These are phyloP conservation scores for Wallacemonas sp. DNA, from an alignment of 208 protist genomes.

Conservation along the genomic window DNA sequence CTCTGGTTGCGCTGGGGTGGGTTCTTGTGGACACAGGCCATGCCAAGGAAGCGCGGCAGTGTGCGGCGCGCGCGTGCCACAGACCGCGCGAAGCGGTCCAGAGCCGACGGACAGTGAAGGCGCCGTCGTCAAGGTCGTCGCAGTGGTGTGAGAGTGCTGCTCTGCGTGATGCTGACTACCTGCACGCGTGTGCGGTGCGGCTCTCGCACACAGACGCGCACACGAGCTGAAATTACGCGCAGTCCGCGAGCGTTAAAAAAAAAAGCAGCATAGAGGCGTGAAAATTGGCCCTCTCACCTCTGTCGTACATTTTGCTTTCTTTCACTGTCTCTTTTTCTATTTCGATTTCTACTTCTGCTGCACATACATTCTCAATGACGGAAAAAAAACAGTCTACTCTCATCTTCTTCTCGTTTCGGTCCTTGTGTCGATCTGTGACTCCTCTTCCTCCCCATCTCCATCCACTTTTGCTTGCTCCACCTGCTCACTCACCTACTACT, in stretches of 20 bases:
- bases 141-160: background rate
- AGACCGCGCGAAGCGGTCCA: background rate
- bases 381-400: no score
- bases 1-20: constrained; percentile 3
- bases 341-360: no score
- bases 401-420: background rate
- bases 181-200: constrained; percentile 10
- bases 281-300: no score
- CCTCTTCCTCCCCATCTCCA: background rate
- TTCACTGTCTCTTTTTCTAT: background rate
- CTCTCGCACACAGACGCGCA: no score
- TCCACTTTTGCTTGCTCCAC: background rate
- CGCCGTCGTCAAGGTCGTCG: background rate
- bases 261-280: no score
- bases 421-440: background rate
- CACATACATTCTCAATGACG: no score
- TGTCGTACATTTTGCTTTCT: background rate
- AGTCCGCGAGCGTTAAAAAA: no score
- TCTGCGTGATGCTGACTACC: constrained; percentile 2
- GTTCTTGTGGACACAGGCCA: constrained; percentile 6
- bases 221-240: no score
- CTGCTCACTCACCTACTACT: background rate
- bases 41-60: constrained; percentile 6
- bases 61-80: background rate
- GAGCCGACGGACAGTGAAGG: background rate